Percentiles rank a stretch among this genome's conserved stretches.
Evolutionary conservation across 2,329 filamentous ascomycete species (phyloP).

Genomic region (Ophiostoma novo-ulmi): DNA sequence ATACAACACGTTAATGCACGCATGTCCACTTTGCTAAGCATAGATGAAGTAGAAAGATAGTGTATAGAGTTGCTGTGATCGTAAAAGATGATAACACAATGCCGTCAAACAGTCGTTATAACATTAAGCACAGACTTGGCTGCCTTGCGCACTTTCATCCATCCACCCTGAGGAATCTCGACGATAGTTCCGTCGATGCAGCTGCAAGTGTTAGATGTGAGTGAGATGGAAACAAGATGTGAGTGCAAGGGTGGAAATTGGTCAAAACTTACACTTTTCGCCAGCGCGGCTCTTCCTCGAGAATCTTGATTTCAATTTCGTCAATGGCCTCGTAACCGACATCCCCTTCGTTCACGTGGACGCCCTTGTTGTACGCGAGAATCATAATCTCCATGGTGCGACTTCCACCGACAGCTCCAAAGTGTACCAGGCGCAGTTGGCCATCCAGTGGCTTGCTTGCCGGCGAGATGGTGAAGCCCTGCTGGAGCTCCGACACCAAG

Average conservation of each 20-base stretch:
- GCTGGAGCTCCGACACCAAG: constrained; percentile 75
- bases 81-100: neutral
- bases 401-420: constrained; percentile 60
- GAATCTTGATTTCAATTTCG: constrained; percentile 59
- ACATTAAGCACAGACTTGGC: constrained; percentile 41
- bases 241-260: neutral
- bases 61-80: neutral
- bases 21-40: neutral
- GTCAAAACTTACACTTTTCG: constrained; percentile 52
- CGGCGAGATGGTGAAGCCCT: constrained; percentile 77
- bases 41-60: neutral
- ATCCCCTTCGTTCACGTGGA: constrained; percentile 51
- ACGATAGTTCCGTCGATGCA: constrained; percentile 93
- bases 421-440: constrained; percentile 65
- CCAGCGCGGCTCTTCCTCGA: constrained; percentile 68
- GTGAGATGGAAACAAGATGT: neutral
- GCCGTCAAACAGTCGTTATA: constrained; percentile 29
- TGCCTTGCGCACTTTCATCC: constrained; percentile 59
- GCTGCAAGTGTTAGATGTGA: neutral
- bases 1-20: neutral
- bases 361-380: constrained; percentile 53
- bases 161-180: constrained; percentile 62
- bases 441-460: constrained; percentile 64
- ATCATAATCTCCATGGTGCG: constrained; percentile 74
- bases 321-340: constrained; percentile 70